A percentile compares a stretch with the other conserved stretches of the same genome.
Conservation (phyloP, 768 basidiomycete species). For the Agaricus subrufescens region DNA sequence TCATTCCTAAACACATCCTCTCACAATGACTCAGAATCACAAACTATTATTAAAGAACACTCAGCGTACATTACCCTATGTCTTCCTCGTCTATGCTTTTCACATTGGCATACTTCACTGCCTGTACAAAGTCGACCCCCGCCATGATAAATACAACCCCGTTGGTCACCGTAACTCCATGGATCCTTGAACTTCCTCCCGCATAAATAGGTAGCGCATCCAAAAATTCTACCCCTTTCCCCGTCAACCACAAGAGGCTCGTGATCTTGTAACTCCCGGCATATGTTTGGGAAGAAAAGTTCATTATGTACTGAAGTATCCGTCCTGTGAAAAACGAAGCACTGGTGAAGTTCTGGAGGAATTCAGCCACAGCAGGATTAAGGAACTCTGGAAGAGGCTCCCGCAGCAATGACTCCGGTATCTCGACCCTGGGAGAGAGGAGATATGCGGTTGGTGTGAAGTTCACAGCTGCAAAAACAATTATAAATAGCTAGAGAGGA, state of each 20-base stretch:
- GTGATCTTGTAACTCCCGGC: conserved; percentile 18
- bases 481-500: background rate
- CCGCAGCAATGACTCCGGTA: background rate
- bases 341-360: background rate
- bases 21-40: no score
- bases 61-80: background rate
- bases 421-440: conserved; percentile 5
- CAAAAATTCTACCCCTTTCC: background rate
- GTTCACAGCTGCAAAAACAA: background rate
- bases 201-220: background rate
- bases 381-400: background rate
- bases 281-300: conserved; percentile 15
- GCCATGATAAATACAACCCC: background rate
- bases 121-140: background rate
- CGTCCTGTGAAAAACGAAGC: conserved; percentile 13
- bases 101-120: background rate
- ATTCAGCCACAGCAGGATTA: background rate
- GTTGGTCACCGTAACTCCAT: background rate
- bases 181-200: background rate
- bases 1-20: no score
- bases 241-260: background rate
- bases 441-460: conserved; percentile 1
- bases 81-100: background rate
- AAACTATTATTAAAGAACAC: no score
- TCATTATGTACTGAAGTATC: conserved; percentile 21